These are phyloP conservation scores for Dendrobium nobile DNA, from an alignment of 106 monocot species.

Conservation along the genomic window DNA sequence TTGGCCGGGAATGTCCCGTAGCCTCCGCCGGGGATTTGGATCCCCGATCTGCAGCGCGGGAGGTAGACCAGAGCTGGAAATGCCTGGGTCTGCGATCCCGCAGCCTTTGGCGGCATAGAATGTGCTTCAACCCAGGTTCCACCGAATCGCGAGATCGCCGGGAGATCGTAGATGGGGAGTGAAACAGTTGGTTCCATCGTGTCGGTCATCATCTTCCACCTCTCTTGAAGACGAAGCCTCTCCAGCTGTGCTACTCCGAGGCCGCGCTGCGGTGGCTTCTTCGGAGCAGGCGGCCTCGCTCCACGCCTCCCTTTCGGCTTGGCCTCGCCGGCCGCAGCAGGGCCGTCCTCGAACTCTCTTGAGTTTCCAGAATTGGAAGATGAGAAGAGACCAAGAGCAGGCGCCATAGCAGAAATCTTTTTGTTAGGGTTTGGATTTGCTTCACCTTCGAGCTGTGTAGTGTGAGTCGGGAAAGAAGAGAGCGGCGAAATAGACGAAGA, in stretches of 20 bases:
- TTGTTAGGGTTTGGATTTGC: background rate
- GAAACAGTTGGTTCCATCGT: background rate
- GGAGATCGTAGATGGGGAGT: background rate
- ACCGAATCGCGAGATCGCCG: background rate
- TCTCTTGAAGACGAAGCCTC: constrained; percentile 46
- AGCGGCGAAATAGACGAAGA: background rate
- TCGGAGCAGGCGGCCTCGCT: constrained; percentile 15
- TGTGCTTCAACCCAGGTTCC: background rate
- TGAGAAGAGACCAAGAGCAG: constrained; percentile 13
- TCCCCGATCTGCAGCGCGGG: constrained; percentile 3
- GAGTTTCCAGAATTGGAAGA: constrained; percentile 1
- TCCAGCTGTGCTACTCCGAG: constrained; percentile 54
- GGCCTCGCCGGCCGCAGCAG: background rate
- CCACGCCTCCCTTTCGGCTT: constrained; percentile 25
- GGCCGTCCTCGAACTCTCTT: background rate
- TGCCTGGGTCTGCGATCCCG: background rate
- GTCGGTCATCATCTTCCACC: constrained; percentile 31
- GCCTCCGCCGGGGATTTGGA: background rate
- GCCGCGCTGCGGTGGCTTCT: constrained; percentile 48
- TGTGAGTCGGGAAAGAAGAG: background rate
- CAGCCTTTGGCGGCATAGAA: background rate
- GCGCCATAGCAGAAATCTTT: constrained; percentile 8
- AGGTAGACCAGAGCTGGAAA: background rate
- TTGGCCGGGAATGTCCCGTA: background rate
- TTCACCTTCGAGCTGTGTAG: background rate